Base-by-base conservation (phyloP, 176 grass and related monocot species). In the Saccharum officinarum region DNA sequence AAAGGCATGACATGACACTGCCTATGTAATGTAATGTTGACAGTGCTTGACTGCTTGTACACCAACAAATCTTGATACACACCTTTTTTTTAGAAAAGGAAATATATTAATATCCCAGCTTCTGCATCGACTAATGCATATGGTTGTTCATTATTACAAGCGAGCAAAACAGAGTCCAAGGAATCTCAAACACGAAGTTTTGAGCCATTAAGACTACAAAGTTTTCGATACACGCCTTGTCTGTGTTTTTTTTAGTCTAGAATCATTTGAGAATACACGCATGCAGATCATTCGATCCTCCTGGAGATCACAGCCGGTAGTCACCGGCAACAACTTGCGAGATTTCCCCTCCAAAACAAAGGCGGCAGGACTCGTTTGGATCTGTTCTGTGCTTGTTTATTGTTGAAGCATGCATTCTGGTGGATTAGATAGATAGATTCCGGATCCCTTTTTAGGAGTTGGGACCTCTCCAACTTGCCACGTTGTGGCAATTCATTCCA, bases 371-470 rank as follows among this genome's bases (percentile, higher is more conserved):
- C 20, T 72, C 2, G 15, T 82, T 44, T 86, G 73, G 73, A 79
- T 73, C 52, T 54, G 57, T 22, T 73, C 52, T 34, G 0, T 13
- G 59, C 7, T 83, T 90, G 45, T 79, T 83, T 54, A 22, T 39
- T 79, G 80, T 28, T 50, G 62, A 79, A 38, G 44, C 45, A 67
- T 90, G 44, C 45, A 67, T 90, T 78, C 38, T 70, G 80, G 80
- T 70, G 80, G 84, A 15, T 67, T 67, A 40, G 73, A 90, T 67
- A 40, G 73, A 90, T 59, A 83, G 88, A 83, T 83, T 79, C 57
- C 23, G 10, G 67, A 86, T 86, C 57, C 1, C 79, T 16, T 69
- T 17, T 25, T 65, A 69, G 67, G 52, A 52, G 20, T 10, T 66
- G 66, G 40, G 74, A 86, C 83, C 60, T 18, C 55, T 86, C 79